Evolutionary conservation across 108 stramenopile genomes (phyloP), one percentile per base, ranked within the genome.

Genomic region (Nitzschia sp.): DNA sequence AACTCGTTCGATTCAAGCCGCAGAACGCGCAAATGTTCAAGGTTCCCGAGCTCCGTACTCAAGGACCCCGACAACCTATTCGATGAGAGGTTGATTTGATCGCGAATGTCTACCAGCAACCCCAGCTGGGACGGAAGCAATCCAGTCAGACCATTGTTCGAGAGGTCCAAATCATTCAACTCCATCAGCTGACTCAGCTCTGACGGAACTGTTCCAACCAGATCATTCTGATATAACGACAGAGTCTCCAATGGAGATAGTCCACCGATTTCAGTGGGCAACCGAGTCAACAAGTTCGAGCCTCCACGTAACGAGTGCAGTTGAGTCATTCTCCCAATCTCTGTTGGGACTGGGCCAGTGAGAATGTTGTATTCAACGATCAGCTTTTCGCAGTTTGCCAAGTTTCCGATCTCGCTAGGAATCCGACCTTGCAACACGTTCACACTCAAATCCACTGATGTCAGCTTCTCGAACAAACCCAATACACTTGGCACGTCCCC

Each of bases 151-250:
- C 19, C 48, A 56, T 73, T 73, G 7, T 58, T 19, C 9, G 26
- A 40, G 11, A 73, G 19, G 15, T 66, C 64, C 12, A 73, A 41
- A 10, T 43, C 34, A 12, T 38, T 11, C 38, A 71, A 57, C 6
- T 53, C 41, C 1, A 34, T 43, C 51, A 82, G 53, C 7, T 51
- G 26, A 14, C 81, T 77, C 0, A 92, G 7, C 59, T 84, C 86
- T 7, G 76, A 48, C 10, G 90, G 90, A 42, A 91, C 79, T 7
- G 60, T 26, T 11, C 87, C 84, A 0, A 41, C 57, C 38, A 91
- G 51, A 19, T 77, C 63, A 63, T 85, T 88, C 21, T 70, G 63
- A 9, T 62, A 53, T 41, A 84, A 61, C 21, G 81, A 76, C 41
- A 87, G 53, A 15, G 61, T 69, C 40, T 60, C 57, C 0, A 76